Evolutionary conservation across 768 basidiomycete species (phyloP).

Genomic region (Tulasnella sp.): DNA sequence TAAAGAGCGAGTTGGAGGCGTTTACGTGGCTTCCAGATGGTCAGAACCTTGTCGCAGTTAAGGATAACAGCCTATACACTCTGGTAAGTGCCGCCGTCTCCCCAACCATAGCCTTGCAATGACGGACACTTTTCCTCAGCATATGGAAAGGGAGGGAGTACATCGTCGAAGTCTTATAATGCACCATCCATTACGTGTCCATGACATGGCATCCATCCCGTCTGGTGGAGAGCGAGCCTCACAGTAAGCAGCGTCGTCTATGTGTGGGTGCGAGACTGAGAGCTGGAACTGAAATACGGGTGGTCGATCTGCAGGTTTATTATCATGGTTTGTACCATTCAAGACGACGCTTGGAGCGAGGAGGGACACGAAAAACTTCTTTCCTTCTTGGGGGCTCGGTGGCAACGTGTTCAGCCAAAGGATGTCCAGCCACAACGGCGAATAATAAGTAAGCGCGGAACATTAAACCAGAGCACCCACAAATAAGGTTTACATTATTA

Average conservation of each 20-base stretch:
- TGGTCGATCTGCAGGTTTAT: background rate
- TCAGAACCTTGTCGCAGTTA: constrained; percentile 65
- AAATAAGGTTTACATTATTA: background rate
- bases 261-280: background rate
- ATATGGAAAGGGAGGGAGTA: background rate
- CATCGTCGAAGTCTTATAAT: background rate
- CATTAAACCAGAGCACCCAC: background rate
- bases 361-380: constrained; percentile 41
- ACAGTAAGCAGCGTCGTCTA: background rate
- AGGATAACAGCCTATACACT: constrained; percentile 50
- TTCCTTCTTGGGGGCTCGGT: constrained; percentile 60
- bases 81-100: constrained; percentile 3
- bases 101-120: background rate
- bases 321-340: background rate
- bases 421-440: constrained; percentile 63
- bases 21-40: constrained; percentile 67
- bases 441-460: constrained; percentile 55
- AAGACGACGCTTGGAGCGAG: background rate
- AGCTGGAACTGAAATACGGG: background rate
- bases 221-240: background rate
- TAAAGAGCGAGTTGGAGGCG: constrained; percentile 54
- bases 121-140: background rate
- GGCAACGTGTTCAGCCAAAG: constrained; percentile 58
- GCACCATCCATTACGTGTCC: background rate
- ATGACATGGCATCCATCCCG: background rate